phyloP scores from a whole-genome alignment of 495 filamentous ascomycete genomes.

The Collariella sp. region DNA sequence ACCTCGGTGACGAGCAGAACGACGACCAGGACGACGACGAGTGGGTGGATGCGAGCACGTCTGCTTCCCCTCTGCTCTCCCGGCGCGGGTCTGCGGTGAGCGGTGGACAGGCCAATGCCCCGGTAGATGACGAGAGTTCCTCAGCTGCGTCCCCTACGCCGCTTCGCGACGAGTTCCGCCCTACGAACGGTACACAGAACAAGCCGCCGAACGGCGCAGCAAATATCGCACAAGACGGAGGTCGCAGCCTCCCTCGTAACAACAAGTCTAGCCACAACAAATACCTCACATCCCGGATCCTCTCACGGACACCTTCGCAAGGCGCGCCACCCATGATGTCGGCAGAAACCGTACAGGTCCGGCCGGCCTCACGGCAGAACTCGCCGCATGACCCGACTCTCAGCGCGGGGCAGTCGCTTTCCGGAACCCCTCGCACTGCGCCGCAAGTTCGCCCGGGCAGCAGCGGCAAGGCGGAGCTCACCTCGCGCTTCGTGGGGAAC shows the following conservation, averaged over 20 bases:
- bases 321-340: constrained; percentile 54
- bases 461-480: constrained; percentile 40
- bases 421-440: constrained; percentile 26
- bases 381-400: constrained; percentile 24
- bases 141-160: neutral
- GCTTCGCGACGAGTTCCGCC: neutral
- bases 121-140: constrained; percentile 12
- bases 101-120: constrained; percentile 24
- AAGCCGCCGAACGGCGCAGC: constrained; percentile 3
- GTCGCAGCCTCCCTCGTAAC: constrained; percentile 19
- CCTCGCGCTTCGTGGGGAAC: constrained; percentile 42
- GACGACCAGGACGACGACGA: constrained; percentile 41
- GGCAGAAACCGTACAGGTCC: constrained; percentile 43
- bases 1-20: constrained; percentile 40
- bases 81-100: constrained; percentile 39
- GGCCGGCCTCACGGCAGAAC: constrained; percentile 27
- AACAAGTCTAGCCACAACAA: constrained; percentile 32
- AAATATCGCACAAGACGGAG: neutral
- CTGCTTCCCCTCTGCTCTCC: constrained; percentile 47
- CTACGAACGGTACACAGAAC: neutral
- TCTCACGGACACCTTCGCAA: constrained; percentile 48
- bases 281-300: constrained; percentile 49
- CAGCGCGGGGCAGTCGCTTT: constrained; percentile 14
- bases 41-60: constrained; percentile 49
- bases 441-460: constrained; percentile 28